These are phyloP conservation scores for Pezicula radicicola DNA, from an alignment of 2,329 filamentous ascomycete genomes.

Conservation along the genomic window DNA sequence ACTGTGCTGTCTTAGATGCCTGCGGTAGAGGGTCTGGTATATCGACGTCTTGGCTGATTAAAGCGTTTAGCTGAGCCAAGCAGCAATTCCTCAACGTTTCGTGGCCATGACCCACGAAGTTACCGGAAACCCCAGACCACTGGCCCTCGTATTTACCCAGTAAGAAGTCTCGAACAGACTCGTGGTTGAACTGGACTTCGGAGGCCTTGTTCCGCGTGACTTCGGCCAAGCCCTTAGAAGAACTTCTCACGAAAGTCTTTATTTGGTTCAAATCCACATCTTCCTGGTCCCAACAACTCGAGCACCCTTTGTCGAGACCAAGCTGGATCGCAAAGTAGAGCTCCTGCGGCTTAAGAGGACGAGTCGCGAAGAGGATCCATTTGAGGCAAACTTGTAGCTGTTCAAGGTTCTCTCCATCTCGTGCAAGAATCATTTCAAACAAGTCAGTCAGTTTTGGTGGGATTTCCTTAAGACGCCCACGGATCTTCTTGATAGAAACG, in stretches of 20 bases:
- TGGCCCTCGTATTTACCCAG: conserved; percentile 28
- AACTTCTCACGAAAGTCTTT: conserved; percentile 31
- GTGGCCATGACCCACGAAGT: conserved; percentile 19
- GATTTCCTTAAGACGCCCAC: conserved; percentile 47
- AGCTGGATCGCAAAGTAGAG: conserved; percentile 19
- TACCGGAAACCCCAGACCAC: conserved; percentile 12
- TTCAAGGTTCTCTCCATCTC: conserved; percentile 40
- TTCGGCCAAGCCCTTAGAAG: conserved; percentile 41
- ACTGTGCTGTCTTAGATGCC: conserved; percentile 10
- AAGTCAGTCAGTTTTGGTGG: neutral
- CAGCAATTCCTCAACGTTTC: conserved; percentile 21
- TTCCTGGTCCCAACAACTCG: conserved; percentile 16
- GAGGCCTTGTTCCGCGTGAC: conserved; percentile 24
- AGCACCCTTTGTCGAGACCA: conserved; percentile 10
- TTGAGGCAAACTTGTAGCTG: conserved; percentile 44
- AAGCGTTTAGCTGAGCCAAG: conserved; percentile 15
- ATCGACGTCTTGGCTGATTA: conserved; percentile 7
- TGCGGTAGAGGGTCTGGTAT: conserved; percentile 10
- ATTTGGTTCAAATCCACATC: conserved; percentile 27
- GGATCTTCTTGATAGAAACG: conserved; percentile 28
- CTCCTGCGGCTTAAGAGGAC: conserved; percentile 18
- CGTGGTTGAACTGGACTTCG: conserved; percentile 38
- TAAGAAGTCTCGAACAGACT: conserved; percentile 38
- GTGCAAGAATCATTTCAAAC: conserved; percentile 12
- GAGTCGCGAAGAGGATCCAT: conserved; percentile 48